Evolutionary conservation across 2,329 filamentous ascomycete species (phyloP).

Genomic region (Ophiostoma australiae): DNA sequence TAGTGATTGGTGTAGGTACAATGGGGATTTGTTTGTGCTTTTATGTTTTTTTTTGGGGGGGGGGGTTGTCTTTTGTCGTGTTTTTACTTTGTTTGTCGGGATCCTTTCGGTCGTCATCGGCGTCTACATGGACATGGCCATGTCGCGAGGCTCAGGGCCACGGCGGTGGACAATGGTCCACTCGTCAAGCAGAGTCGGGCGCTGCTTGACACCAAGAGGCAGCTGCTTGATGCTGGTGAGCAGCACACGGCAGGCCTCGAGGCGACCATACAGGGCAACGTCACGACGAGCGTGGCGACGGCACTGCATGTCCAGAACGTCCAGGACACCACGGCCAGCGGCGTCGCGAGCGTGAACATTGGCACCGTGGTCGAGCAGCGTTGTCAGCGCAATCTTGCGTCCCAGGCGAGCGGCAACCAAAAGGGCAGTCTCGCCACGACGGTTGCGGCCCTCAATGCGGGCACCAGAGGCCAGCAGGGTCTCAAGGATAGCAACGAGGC

Average conservation of each 20-base stretch:
- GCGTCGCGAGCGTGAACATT: conserved; percentile 33
- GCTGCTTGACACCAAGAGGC: conserved; percentile 31
- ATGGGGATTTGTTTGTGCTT: neutral
- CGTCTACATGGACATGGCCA: conserved; percentile 21
- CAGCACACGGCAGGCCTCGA: conserved; percentile 34
- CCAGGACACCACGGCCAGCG: conserved; percentile 36
- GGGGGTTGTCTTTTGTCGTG: neutral
- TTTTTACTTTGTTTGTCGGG: neutral
- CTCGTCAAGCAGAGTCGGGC: conserved; percentile 27
- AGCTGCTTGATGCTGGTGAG: conserved; percentile 32
- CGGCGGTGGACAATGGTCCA: conserved; percentile 26
- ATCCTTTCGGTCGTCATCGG: neutral
- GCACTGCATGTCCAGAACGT: conserved; percentile 30
- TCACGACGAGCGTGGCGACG: conserved; percentile 29
- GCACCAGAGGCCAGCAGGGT: conserved; percentile 42
- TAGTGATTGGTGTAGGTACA: neutral
- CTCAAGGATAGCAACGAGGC: conserved; percentile 43
- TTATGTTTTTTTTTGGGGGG: neutral
- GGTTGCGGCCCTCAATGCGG: conserved; percentile 47
- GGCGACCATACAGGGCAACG: conserved; percentile 33
- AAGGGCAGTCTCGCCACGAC: conserved; percentile 51
- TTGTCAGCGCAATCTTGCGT: conserved; percentile 47
- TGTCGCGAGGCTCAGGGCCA: conserved; percentile 27
- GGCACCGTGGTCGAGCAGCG: conserved; percentile 38
- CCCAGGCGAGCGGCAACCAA: conserved; percentile 51